Evolutionary conservation across 495 filamentous ascomycete genomes (phyloP).

Genomic region (Aspergillus kassunensis): DNA sequence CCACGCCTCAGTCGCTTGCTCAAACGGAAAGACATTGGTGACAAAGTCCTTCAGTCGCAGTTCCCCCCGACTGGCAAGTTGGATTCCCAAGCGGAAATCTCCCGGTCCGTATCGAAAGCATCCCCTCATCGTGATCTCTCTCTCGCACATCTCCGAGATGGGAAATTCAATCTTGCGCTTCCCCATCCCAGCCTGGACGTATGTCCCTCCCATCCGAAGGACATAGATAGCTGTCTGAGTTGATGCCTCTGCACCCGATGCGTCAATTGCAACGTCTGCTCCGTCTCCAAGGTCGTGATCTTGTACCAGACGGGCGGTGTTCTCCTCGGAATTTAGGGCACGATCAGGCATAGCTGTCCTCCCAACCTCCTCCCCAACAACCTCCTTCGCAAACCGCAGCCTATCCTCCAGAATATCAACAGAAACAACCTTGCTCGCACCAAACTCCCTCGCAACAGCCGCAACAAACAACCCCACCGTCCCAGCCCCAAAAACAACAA

Average conservation of each 20-base stretch:
- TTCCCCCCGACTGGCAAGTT: no score
- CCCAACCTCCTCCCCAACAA: slow-evolving; percentile 62
- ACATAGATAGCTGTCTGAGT: slow-evolving; percentile 63
- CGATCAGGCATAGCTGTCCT: slow-evolving; percentile 57
- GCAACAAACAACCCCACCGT: slow-evolving; percentile 81
- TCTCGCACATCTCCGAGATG: no score
- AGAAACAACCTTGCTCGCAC: slow-evolving; percentile 66
- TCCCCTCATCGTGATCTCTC: no score
- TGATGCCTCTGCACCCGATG: slow-evolving; percentile 71
- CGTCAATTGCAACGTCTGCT: slow-evolving; percentile 79
- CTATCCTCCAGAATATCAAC: slow-evolving; percentile 73
- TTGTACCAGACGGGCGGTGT: slow-evolving; percentile 52
- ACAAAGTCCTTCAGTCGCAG: no score
- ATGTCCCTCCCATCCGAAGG: slow-evolving; percentile 68
- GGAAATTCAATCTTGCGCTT: background rate
- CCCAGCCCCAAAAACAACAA: slow-evolving; percentile 83
- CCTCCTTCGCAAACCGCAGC: slow-evolving; percentile 64
- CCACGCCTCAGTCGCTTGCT: no score
- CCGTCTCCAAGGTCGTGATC: slow-evolving; percentile 48
- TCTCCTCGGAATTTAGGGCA: background rate
- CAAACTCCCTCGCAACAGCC: slow-evolving; percentile 69
- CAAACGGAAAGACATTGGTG: no score
- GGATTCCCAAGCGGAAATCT: no score
- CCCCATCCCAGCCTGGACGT: background rate
- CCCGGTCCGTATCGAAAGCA: no score